Evolutionary conservation across 768 basidiomycete genomes (phyloP).

Genomic region (Leccinum obscurum): DNA sequence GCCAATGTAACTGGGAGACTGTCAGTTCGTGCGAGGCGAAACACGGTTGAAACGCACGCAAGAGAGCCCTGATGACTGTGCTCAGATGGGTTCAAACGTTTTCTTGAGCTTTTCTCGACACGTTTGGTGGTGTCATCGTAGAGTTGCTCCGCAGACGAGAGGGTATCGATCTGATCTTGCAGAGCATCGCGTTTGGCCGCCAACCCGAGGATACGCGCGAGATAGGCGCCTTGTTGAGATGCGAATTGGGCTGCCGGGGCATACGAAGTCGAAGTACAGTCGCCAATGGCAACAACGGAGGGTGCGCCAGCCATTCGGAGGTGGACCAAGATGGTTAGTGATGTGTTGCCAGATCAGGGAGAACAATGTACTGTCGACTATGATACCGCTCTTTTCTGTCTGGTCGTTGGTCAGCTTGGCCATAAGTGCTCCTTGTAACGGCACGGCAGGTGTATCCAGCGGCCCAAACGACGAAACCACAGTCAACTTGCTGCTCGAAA

Average conservation of each 20-base stretch:
- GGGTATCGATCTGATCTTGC: slow-evolving; percentile 40
- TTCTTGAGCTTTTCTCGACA: slow-evolving; percentile 54
- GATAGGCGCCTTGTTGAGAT: slow-evolving; percentile 89
- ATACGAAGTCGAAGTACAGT: slow-evolving; percentile 91
- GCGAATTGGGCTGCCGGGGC: slow-evolving; percentile 98
- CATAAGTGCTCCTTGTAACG: slow-evolving; percentile 63
- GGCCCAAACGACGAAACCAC: slow-evolving; percentile 94
- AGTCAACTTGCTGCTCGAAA: slow-evolving; percentile 81
- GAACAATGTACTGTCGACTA: slow-evolving; percentile 67
- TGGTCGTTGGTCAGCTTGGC: slow-evolving; percentile 71
- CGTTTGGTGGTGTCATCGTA: slow-evolving; percentile 43
- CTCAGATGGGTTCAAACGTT: slow-evolving; percentile 83
- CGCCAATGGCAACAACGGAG: slow-evolving; percentile 86
- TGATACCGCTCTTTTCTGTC: slow-evolving; percentile 83
- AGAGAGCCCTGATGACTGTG: slow-evolving; percentile 98
- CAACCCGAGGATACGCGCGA: slow-evolving; percentile 78
- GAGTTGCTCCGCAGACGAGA: slow-evolving; percentile 21
- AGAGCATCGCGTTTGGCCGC: slow-evolving; percentile 73
- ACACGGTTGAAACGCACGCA: slow-evolving; percentile 47
- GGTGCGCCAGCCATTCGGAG: slow-evolving; percentile 78
- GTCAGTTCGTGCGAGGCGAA: background rate
- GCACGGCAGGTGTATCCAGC: no score
- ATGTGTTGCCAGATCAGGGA: background rate
- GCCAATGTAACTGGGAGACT: slow-evolving; percentile 69
- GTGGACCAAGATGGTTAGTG: slow-evolving; percentile 34